phyloP scores from a whole-genome alignment of 108 stramenopile genomes.

The Schizochytrium sp. region DNA sequence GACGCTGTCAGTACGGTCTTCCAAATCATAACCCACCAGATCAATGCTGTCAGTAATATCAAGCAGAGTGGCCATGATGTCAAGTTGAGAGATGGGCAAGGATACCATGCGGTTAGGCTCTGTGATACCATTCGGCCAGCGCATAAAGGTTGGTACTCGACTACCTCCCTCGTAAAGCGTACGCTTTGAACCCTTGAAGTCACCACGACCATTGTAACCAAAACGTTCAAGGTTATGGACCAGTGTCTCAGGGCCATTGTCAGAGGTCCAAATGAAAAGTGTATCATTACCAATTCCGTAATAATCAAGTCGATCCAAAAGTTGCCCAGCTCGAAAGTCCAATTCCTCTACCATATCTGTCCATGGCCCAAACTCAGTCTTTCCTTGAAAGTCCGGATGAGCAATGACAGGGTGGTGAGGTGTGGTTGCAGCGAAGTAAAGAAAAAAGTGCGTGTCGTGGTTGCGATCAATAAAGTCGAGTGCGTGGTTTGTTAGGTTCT shows the following conservation, averaged over 20 bases:
- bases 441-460: not conserved
- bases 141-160: conserved; percentile 2
- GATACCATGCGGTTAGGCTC: not conserved
- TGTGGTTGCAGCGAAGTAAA: not conserved
- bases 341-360: not conserved
- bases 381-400: not conserved
- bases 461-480: not conserved
- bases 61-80: not conserved
- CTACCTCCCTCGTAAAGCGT: conserved; percentile 15
- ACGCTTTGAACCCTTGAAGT: conserved; percentile 1
- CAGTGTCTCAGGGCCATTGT: not conserved
- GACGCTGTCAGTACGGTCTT: not conserved
- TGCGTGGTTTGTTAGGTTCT: not conserved
- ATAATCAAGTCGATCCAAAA: not conserved
- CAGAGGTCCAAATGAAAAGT: not conserved
- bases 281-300: not conserved
- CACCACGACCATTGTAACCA: not conserved
- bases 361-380: not conserved
- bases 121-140: not conserved
- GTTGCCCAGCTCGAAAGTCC: not conserved
- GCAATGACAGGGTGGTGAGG: not conserved
- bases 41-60: not conserved
- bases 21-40: not conserved
- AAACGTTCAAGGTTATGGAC: not conserved
- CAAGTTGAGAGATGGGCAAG: not conserved